These are phyloP conservation scores for Aspergillus ellipticus DNA, from an alignment of 495 filamentous ascomycete genomes.

Conservation along the genomic window DNA sequence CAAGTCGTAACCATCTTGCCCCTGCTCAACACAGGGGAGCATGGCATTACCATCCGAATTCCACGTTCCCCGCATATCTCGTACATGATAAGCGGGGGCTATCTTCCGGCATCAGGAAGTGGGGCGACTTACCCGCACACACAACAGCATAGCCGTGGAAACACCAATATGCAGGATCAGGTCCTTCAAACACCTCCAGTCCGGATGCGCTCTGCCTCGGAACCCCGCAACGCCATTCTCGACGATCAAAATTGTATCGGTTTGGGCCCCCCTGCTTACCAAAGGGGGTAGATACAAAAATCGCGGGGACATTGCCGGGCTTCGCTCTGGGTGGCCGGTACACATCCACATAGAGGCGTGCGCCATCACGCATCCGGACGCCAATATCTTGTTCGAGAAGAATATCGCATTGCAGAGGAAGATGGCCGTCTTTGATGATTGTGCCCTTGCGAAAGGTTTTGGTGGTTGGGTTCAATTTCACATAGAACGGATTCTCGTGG, in stretches of 20 bases:
- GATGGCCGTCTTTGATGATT: too few relatives aligned
- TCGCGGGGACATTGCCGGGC: slow-evolving; percentile 29
- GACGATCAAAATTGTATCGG: background rate
- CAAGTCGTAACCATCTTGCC: slow-evolving; percentile 41
- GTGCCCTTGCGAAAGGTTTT: too few relatives aligned
- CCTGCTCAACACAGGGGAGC: slow-evolving; percentile 32
- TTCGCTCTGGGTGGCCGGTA: slow-evolving; percentile 27
- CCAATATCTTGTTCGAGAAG: slow-evolving; percentile 31
- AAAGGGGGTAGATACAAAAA: slow-evolving; percentile 12
- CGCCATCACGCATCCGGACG: slow-evolving; percentile 29
- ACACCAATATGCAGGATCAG: slow-evolving; percentile 40
- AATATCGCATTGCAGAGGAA: slow-evolving; percentile 2
- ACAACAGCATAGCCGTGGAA: slow-evolving; percentile 38
- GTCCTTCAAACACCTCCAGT: slow-evolving; percentile 44
- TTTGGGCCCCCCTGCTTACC: background rate
- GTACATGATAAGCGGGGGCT: too few relatives aligned
- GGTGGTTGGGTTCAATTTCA: too few relatives aligned
- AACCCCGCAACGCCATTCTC: slow-evolving; percentile 24
- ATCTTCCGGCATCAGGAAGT: too few relatives aligned
- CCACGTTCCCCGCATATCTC: too few relatives aligned
- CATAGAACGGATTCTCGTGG: too few relatives aligned
- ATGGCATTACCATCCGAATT: too few relatives aligned
- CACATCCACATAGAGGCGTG: slow-evolving; percentile 30
- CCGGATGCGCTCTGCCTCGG: slow-evolving; percentile 19
- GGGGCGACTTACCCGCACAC: background rate